These are phyloP conservation scores for Purpureocillium lavendulum DNA, from an alignment of 2,329 filamentous ascomycete genomes.

Conservation along the genomic window DNA sequence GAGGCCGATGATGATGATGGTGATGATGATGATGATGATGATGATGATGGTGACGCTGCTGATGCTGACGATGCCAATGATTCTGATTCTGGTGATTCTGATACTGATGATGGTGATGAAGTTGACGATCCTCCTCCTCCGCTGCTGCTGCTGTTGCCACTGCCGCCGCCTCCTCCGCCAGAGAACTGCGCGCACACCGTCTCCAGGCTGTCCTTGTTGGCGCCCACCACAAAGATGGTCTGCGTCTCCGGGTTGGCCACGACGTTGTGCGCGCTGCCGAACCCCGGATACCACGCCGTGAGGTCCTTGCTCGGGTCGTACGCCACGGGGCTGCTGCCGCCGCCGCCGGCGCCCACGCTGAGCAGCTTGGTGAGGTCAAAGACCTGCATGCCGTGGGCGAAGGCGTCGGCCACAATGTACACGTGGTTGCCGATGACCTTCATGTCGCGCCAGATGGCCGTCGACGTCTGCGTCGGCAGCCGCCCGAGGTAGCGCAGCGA, in stretches of 20 bases:
- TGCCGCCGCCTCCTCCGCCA: too few species aligned
- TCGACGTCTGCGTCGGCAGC: constrained; percentile 29
- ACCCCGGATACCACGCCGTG: constrained; percentile 22
- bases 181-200: too few species aligned
- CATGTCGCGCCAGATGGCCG: constrained; percentile 30
- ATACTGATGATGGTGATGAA: constrained; percentile 9
- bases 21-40: too few species aligned
- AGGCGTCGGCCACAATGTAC: constrained; percentile 32
- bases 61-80: constrained; percentile 11
- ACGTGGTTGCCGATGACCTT: constrained; percentile 25
- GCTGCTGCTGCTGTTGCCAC: too few species aligned
- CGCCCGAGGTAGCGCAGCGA: constrained; percentile 35
- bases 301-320: constrained; percentile 23
- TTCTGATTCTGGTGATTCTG: constrained; percentile 1
- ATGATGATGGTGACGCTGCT: too few species aligned
- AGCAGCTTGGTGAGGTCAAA: constrained; percentile 52
- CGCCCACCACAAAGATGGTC: constrained; percentile 33
- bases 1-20: too few species aligned
- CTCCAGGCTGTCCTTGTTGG: too few species aligned
- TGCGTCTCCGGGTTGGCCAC: constrained; percentile 27
- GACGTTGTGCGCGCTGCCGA: constrained; percentile 37
- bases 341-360: constrained; percentile 13
- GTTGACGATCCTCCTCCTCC: too few species aligned
- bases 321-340: constrained; percentile 13
- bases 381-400: constrained; percentile 49